Percentiles rank a stretch among this genome's conserved stretches.
Conservation (phyloP, 2,329 filamentous ascomycete species). For the Alternaria sp. region DNA sequence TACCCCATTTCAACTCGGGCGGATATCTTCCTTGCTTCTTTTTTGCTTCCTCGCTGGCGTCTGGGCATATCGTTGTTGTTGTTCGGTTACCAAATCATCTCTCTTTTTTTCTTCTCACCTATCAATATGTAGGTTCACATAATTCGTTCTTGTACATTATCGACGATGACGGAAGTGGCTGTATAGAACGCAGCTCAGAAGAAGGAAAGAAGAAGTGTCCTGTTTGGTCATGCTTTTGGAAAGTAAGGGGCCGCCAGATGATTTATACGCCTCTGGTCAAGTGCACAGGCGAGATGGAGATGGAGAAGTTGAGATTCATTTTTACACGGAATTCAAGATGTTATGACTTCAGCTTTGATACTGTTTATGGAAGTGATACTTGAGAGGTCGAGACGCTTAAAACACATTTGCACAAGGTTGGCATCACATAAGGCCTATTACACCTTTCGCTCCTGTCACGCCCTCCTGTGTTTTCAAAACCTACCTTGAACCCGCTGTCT, state of each 20-base stretch:
- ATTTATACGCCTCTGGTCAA: constrained; percentile 1
- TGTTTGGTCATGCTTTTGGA: neutral
- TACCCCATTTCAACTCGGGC: constrained; percentile 17
- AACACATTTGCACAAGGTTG: too few relatives aligned
- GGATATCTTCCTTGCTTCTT: constrained; percentile 13
- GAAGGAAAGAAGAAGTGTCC: neutral
- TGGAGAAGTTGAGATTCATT: constrained; percentile 5
- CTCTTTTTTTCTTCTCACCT: neutral
- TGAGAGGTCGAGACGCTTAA: neutral
- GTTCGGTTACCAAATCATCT: neutral
- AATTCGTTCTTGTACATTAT: constrained; percentile 46
- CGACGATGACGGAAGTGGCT: constrained; percentile 5
- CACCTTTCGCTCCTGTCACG: too few relatives aligned
- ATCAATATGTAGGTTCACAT: constrained; percentile 23
- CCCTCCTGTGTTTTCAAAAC: too few relatives aligned
- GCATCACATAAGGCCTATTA: too few relatives aligned
- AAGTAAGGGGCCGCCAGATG: neutral
- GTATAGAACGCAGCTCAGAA: neutral
- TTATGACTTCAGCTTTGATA: constrained; percentile 37
- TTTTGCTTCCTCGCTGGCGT: constrained; percentile 7
- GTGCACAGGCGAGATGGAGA: constrained; percentile 8
- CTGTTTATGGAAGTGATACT: neutral
- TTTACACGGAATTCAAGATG: constrained; percentile 44
- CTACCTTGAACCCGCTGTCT: too few relatives aligned
- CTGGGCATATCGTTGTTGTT: constrained; percentile 10